Conservation (phyloP, 306 rosid genomes). For the Sphenostylis stenocarpa region DNA sequence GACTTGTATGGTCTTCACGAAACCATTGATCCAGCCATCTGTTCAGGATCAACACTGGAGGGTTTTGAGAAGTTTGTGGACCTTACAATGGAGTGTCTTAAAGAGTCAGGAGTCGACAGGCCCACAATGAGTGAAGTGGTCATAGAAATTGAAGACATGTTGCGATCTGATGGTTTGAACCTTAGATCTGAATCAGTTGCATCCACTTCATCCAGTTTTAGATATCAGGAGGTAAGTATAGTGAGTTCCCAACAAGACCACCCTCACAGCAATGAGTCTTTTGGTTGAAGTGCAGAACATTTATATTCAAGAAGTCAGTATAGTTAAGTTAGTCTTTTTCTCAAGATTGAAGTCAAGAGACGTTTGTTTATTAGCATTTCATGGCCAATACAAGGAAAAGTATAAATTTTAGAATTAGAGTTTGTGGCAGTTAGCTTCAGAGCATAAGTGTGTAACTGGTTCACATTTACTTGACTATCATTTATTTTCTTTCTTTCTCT, state of each 20-base stretch:
- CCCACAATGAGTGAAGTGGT: constrained; percentile 63
- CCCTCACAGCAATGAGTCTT: constrained; percentile 5
- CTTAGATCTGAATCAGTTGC: constrained; percentile 25
- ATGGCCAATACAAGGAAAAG: neutral
- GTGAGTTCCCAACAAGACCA: constrained; percentile 1
- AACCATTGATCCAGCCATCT: constrained; percentile 43
- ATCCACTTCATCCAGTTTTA: constrained; percentile 34
- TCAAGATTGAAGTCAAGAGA: neutral
- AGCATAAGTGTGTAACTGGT: neutral
- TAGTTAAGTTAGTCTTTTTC: neutral
- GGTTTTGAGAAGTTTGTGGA: constrained; percentile 56
- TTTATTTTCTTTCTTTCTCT: constrained; percentile 13
- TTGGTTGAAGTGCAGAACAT: constrained; percentile 28
- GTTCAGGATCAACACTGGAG: constrained; percentile 29
- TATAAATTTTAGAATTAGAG: neutral
- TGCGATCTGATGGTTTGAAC: constrained; percentile 38
- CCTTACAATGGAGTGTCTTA: constrained; percentile 53
- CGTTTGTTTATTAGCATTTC: constrained; percentile 1
- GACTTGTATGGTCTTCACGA: constrained; percentile 32
- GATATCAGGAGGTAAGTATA: neutral
- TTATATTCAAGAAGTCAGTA: neutral
- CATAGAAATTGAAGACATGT: constrained; percentile 49
- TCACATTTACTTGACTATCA: neutral
- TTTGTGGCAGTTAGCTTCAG: neutral
- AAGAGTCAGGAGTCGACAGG: constrained; percentile 44